A percentile compares a stretch with the other conserved stretches of the same genome.
Conservation (phyloP, 805 yeast genomes). For the Lipomyces starkeyi region DNA sequence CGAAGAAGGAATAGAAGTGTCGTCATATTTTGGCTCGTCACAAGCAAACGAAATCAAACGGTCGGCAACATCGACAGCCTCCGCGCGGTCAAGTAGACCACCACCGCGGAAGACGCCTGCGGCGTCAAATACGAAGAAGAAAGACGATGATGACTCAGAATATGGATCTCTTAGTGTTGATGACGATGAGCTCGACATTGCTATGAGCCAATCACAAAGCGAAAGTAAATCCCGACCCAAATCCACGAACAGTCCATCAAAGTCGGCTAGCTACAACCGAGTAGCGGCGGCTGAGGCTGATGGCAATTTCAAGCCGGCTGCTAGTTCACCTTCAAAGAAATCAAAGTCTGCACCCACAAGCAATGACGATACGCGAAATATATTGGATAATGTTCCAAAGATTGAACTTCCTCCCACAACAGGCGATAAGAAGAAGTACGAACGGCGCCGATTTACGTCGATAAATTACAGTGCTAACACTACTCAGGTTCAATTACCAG, state of each 20-base stretch:
- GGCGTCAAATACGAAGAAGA: neutral
- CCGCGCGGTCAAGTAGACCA: neutral
- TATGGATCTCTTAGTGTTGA: conserved; percentile 14
- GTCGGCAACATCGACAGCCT: neutral
- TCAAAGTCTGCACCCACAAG: neutral
- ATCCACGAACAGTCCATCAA: neutral
- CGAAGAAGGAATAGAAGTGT: neutral
- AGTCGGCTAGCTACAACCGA: neutral
- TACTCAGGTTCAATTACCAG: conserved; percentile 19
- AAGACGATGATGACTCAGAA: conserved; percentile 9
- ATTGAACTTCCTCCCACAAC: neutral
- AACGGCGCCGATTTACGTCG: neutral
- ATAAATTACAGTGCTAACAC: neutral
- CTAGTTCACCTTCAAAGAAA: neutral
- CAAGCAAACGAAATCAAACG: conserved; percentile 1
- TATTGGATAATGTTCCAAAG: neutral
- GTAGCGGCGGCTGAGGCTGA: neutral
- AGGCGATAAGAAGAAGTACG: neutral
- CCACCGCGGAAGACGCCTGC: neutral
- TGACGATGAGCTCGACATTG: conserved; percentile 17
- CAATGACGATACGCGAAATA: neutral
- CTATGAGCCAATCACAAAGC: conserved; percentile 4
- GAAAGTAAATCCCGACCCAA: neutral
- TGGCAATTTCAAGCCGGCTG: neutral
- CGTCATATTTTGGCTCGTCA: conserved; percentile 6